Percentiles rank a stretch among this genome's conserved stretches.
Conservation (phyloP, 2,329 filamentous ascomycete genomes). For the Fusarium sp. region DNA sequence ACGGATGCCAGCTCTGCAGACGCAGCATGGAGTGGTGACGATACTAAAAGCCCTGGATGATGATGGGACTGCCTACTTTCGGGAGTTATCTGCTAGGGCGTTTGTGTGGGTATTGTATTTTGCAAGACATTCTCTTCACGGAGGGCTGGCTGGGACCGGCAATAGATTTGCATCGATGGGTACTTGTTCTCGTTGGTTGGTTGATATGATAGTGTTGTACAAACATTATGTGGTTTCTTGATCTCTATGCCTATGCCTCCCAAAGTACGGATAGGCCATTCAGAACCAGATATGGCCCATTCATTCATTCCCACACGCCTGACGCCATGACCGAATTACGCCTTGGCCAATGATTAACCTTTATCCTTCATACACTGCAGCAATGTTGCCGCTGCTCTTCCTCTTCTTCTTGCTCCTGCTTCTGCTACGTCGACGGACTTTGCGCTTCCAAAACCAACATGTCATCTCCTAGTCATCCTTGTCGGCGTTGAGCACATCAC, state of each 20-base stretch:
- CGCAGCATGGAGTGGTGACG: slow-evolving; percentile 38
- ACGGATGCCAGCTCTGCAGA: slow-evolving; percentile 47
- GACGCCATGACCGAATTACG: slow-evolving; percentile 44
- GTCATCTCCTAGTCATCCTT: slow-evolving; percentile 64
- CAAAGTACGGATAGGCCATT: slow-evolving; percentile 24
- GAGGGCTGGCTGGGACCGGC: slow-evolving; percentile 19
- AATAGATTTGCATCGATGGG: slow-evolving; percentile 42
- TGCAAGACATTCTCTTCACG: slow-evolving; percentile 34
- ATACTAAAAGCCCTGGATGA: slow-evolving; percentile 17
- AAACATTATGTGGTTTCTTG: slow-evolving; percentile 39
- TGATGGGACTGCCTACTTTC: background rate
- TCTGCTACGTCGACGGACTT: background rate
- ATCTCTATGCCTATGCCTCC: slow-evolving; percentile 32
- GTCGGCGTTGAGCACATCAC: slow-evolving; percentile 68
- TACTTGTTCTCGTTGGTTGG: slow-evolving; percentile 28
- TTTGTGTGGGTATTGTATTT: slow-evolving; percentile 35
- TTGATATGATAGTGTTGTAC: slow-evolving; percentile 32
- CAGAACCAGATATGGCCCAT: slow-evolving; percentile 23
- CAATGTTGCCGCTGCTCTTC: slow-evolving; percentile 1
- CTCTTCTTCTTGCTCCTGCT: slow-evolving; percentile 8
- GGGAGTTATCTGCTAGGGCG: slow-evolving; percentile 34
- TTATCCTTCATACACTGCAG: slow-evolving; percentile 44
- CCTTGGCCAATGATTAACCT: slow-evolving; percentile 41
- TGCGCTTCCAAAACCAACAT: slow-evolving; percentile 21
- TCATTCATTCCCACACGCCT: slow-evolving; percentile 36